Percentiles rank a stretch among this genome's conserved stretches.
phyloP scores from a whole-genome alignment of 805 yeast species.

The Wickerhamiella australiensis region DNA sequence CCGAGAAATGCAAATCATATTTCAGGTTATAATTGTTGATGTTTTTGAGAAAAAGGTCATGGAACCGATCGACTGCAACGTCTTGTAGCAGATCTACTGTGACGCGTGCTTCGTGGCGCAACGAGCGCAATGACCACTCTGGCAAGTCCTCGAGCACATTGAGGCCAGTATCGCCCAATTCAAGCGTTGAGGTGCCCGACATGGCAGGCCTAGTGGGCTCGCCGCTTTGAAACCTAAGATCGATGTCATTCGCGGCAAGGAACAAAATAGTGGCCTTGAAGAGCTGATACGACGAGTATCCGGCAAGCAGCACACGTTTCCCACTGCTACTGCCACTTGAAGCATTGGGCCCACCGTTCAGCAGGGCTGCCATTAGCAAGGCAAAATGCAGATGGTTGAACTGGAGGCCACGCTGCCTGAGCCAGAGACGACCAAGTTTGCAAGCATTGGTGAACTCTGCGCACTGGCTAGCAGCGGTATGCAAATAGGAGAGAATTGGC shows the following conservation, averaged over 20 bases:
- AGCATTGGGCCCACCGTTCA: conserved; percentile 64
- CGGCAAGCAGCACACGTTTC: conserved; percentile 64
- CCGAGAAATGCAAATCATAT: conserved; percentile 49
- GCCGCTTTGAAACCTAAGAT: background rate
- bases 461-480: conserved; percentile 41
- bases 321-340: too few relatives aligned
- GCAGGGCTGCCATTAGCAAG: conserved; percentile 61
- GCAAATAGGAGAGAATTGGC: conserved; percentile 60
- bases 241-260: conserved; percentile 41
- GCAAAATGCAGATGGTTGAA: conserved; percentile 91
- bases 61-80: conserved; percentile 72
- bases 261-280: conserved; percentile 81
- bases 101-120: conserved; percentile 54
- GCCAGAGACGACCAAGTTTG: conserved; percentile 78
- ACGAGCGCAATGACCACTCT: conserved; percentile 45
- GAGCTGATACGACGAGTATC: conserved; percentile 85
- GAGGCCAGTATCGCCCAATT: conserved; percentile 35
- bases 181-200: conserved; percentile 9
- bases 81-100: conserved; percentile 63
- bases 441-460: conserved; percentile 82
- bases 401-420: conserved; percentile 66
- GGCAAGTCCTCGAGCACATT: conserved; percentile 77
- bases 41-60: conserved; percentile 57
- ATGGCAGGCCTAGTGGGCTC: conserved; percentile 3
- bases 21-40: conserved; percentile 38